Base-by-base conservation (phyloP, 805 yeast species). In the Blastobotrys americana region DNA sequence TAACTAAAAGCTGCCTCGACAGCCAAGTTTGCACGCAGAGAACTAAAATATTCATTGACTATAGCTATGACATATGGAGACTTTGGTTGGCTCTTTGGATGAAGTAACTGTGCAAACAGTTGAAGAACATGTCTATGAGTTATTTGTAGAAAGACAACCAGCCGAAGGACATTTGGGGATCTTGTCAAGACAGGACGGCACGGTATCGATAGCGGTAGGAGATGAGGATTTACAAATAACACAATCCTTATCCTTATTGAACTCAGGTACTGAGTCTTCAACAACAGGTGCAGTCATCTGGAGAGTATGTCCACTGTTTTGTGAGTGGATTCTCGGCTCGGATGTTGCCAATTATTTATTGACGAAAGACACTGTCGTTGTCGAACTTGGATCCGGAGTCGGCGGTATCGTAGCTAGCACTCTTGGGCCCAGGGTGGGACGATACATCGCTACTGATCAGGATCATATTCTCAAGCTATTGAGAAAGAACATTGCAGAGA, bases 261-360 rank as follows among this genome's bases (percentile, higher is more conserved):
- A 51, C 44, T 48, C 54, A 17, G 40, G 33, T n/a, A 21, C 25
- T 4, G 48, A 46, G 37, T 15, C 52, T 2, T 44, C 52, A 16
- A 72, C 82, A 3, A 80, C 86, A 0, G 88, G 88, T 9, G 82
- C 74, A 48, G 72, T 80, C 3, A 64, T 80, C 34, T 81, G 88
- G 88, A 64, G 65, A 35, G 65, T 77, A 1, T 67, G 78, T 1
- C 67, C 71, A 2, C 55, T 65, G 2, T 63, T 81, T 34, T 69
- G 69, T 1, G 72, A 77, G 36, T 81, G 87, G 86, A 39, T 78
- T 2, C 52, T 58, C 6, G 13, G n/a, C 3, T 9, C 27, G 16
- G 18, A 40, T 10, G 17, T 38, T 9, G 25, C 46, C 17, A 34
- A 40, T 2, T 21, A 31, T 17, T 25, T 50, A 3, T 18, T 50